Conservation (phyloP, 2,329 filamentous ascomycete genomes). For the Bipolaris victoriae region DNA sequence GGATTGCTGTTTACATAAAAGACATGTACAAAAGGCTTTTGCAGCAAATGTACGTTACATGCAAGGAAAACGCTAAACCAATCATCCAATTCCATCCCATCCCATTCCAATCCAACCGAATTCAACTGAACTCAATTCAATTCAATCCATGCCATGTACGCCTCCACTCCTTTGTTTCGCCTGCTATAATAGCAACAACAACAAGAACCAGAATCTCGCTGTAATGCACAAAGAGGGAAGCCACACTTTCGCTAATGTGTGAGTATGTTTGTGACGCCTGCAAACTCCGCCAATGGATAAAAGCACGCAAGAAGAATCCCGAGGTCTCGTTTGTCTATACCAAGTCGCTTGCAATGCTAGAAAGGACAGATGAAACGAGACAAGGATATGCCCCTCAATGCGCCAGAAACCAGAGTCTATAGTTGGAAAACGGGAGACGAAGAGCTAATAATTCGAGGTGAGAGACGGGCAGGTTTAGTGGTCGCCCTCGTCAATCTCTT, state of each 20-base stretch:
- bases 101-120: background rate
- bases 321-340: slow-evolving; percentile 5
- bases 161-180: slow-evolving; percentile 1
- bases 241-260: background rate
- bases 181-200: background rate
- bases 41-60: background rate
- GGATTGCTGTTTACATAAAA: background rate
- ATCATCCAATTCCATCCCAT: background rate
- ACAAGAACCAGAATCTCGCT: background rate
- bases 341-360: slow-evolving; percentile 6
- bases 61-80: background rate
- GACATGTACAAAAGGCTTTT: background rate
- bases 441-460: background rate
- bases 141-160: slow-evolving; percentile 1
- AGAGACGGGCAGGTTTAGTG: background rate
- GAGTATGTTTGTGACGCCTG: slow-evolving; percentile 4
- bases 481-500: slow-evolving; percentile 25
- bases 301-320: slow-evolving; percentile 5
- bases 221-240: background rate
- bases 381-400: background rate
- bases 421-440: background rate
- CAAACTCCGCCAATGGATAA: slow-evolving; percentile 2
- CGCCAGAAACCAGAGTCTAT: slow-evolving; percentile 6
- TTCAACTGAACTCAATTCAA: background rate
- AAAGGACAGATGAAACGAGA: background rate